phyloP scores from a whole-genome alignment of 108 stramenopile genomes.

The Skeletonema grethae region DNA sequence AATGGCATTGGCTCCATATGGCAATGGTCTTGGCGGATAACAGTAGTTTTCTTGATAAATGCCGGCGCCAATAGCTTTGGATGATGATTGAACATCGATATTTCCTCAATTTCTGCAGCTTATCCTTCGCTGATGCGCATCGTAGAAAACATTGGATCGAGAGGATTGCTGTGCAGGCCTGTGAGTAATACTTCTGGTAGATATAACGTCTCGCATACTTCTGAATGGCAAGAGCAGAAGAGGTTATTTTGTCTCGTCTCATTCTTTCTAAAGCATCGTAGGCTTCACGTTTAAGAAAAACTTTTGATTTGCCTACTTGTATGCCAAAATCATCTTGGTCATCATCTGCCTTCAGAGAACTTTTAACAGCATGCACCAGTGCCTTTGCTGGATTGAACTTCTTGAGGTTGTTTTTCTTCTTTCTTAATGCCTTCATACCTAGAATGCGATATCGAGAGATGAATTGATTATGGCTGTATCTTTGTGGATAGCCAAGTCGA shows the following conservation, averaged over 20 bases:
- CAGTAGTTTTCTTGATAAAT: slow-evolving; percentile 10
- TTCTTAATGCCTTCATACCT: slow-evolving; percentile 18
- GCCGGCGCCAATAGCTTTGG: slow-evolving; percentile 32
- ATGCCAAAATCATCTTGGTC: slow-evolving; percentile 55
- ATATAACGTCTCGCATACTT: slow-evolving; percentile 18
- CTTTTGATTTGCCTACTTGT: slow-evolving; percentile 91
- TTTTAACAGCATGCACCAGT: slow-evolving; percentile 23
- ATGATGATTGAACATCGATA: slow-evolving; percentile 27
- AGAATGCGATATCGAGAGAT: slow-evolving; percentile 62
- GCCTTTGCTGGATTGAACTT: slow-evolving; percentile 32
- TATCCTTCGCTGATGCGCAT: slow-evolving; percentile 1
- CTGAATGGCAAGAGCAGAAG: slow-evolving; percentile 26
- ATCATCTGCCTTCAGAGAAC: slow-evolving; percentile 32
- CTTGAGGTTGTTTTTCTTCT: slow-evolving; percentile 5
- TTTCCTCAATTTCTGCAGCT: slow-evolving; percentile 12
- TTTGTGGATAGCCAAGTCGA: slow-evolving; percentile 84
- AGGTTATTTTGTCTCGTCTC: slow-evolving; percentile 43
- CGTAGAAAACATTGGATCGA: slow-evolving; percentile 35
- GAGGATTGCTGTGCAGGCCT: slow-evolving; percentile 7
- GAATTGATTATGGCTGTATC: slow-evolving; percentile 69
- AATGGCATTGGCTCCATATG: slow-evolving; percentile 27
- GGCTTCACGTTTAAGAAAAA: slow-evolving; percentile 78
- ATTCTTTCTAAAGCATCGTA: slow-evolving; percentile 80
- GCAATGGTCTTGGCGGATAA: slow-evolving; percentile 19
- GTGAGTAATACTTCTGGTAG: slow-evolving; percentile 5